Base-by-base conservation (phyloP, 805 yeast species). In the Candida sphagnicola region DNA sequence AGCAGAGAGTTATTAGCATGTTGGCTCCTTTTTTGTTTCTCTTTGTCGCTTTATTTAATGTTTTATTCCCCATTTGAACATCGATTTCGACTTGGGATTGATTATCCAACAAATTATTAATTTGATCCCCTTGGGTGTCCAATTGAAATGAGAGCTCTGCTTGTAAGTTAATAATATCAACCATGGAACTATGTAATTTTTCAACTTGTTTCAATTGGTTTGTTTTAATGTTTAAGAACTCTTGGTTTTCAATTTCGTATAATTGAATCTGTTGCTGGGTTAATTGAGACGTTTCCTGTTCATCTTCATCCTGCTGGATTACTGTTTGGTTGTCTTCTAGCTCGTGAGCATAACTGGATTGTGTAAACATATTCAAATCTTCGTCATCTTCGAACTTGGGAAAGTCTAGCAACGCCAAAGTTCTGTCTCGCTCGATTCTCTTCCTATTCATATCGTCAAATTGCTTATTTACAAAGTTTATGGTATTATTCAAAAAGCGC, bases 111-210 rank as follows among this genome's bases (percentile, higher is more conserved):
- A 89, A 65, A 28, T 70, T 65, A 35, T 75, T 70, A 12, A 89
- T 83, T 54, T 77, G 80, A 38, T 82, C 83, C 4, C 83, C 78
- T 59, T 89, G 97, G 1, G 77, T 58, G 17, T 77, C 76, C 34
- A 89, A 66, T 54, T 90, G 95, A 39, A 80, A 67, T 10, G 86
- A 73, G 38, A 89, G 67, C 52, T 86, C 93, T 17, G 80, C 70
- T 52, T 89, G 91, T 44, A 90, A 59, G 39, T 80, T 76, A 1
- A 89, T 74, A 31, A 90, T 82, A 52, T 87, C 96, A 31, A 79
- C 55, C 58, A 83, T 78, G 1, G 86, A 75, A 18, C 65, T 65
- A 49, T 82, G 83, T 25, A 84, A 67, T 43, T 72, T 65, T 43
- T 76, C 78, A 5, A 81, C 83, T 43, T 80, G 78, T 29, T 74